Percentiles rank a stretch among this genome's conserved stretches.
phyloP scores from a whole-genome alignment of 352 stramenopile genomes.

The Pythium utonaiense region DNA sequence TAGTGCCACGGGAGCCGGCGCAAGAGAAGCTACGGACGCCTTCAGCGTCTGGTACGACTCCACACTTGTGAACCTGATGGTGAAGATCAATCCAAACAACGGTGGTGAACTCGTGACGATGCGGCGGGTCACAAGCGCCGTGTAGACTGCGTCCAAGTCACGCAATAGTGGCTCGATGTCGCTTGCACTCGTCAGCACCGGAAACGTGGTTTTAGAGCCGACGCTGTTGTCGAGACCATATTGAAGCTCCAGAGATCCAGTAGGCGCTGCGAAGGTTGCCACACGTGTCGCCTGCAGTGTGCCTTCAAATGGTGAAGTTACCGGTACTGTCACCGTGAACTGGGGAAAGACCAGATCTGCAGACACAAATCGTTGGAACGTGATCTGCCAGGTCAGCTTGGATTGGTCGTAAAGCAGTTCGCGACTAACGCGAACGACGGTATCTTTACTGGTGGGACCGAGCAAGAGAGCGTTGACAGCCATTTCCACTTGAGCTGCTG shows the following conservation, averaged over 20 bases:
- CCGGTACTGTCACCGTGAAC: constrained; percentile 27
- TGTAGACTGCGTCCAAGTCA: constrained; percentile 34
- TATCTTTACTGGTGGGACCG: constrained; percentile 5
- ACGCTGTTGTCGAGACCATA: constrained; percentile 32
- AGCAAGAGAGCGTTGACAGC: constrained; percentile 43
- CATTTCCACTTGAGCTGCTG: constrained; percentile 31
- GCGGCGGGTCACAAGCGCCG: constrained; percentile 21
- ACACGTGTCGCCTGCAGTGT: constrained; percentile 20
- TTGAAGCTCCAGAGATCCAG: constrained; percentile 31
- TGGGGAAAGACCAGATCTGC: constrained; percentile 32
- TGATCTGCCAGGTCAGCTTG: constrained; percentile 47
- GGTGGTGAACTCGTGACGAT: constrained; percentile 11
- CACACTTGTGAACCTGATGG: constrained; percentile 52
- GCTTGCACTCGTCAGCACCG: constrained; percentile 17
- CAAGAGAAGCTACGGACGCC: constrained; percentile 16
- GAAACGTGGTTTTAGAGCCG: constrained; percentile 7
- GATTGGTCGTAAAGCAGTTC: constrained; percentile 31
- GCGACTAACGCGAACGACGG: constrained; percentile 31
- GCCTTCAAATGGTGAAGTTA: constrained; percentile 43
- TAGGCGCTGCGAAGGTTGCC: constrained; percentile 23
- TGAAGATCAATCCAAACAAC: constrained; percentile 44
- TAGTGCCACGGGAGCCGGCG: constrained; percentile 13
- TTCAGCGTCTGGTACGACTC: constrained; percentile 35
- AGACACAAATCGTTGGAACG: constrained; percentile 42
- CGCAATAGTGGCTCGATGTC: constrained; percentile 35